Conservation (phyloP, 495 filamentous ascomycete species). For the Thermochaetoides thermophila region DNA sequence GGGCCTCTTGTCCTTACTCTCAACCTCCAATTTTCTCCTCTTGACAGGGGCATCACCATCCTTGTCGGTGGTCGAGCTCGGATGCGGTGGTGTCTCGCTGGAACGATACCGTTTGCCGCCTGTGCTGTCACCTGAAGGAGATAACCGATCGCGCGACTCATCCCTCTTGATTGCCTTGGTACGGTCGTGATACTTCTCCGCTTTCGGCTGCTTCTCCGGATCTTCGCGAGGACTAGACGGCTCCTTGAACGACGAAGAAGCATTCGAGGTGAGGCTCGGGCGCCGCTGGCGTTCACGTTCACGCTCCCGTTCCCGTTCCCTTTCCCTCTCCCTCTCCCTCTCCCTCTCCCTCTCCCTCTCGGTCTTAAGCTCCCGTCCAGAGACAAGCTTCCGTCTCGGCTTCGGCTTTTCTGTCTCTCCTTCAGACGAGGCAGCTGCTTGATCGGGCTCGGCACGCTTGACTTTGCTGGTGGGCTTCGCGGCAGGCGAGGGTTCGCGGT, state of each 20-base stretch:
- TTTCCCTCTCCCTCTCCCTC: too few species aligned
- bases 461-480: slow-evolving; percentile 26
- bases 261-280: slow-evolving; percentile 32
- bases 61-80: slow-evolving; percentile 37
- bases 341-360: too few species aligned
- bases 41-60: slow-evolving; percentile 39
- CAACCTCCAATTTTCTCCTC: slow-evolving; percentile 31
- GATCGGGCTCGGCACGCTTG: slow-evolving; percentile 34
- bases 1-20: slow-evolving; percentile 27
- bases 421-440: slow-evolving; percentile 32
- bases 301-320: too few species aligned
- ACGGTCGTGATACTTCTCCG: slow-evolving; percentile 34
- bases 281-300: slow-evolving; percentile 39
- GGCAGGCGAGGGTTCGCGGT: slow-evolving; percentile 37
- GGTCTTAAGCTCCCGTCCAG: slow-evolving; percentile 39
- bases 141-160: slow-evolving; percentile 39
- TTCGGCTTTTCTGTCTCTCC: slow-evolving; percentile 43
- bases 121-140: slow-evolving; percentile 30
- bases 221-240: slow-evolving; percentile 31
- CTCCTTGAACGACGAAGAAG: slow-evolving; percentile 26
- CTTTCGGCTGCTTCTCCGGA: slow-evolving; percentile 20
- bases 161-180: slow-evolving; percentile 38
- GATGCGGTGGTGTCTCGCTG: slow-evolving; percentile 53
- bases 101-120: slow-evolving; percentile 50
- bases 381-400: slow-evolving; percentile 44